These are phyloP conservation scores for Rugosomyces carneus DNA, from an alignment of 1,284 basidiomycete species.

Conservation along the genomic window DNA sequence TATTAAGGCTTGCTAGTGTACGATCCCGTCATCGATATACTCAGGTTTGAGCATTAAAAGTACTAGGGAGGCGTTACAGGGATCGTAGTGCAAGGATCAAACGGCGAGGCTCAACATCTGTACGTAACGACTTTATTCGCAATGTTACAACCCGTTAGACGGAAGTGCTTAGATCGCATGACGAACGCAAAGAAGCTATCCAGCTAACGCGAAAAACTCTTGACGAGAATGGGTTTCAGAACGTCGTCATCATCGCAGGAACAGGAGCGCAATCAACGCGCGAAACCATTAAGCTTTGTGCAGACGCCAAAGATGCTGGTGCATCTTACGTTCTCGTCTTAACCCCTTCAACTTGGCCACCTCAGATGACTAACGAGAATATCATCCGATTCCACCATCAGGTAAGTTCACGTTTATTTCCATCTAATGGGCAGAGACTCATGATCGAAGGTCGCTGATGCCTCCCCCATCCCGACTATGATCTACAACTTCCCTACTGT, in stretches of 20 bases:
- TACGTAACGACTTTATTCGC: slow-evolving; percentile 20
- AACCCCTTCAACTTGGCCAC: slow-evolving; percentile 64
- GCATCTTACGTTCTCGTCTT: slow-evolving; percentile 75
- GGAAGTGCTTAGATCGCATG: slow-evolving; percentile 29
- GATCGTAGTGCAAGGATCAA: slow-evolving; percentile 72
- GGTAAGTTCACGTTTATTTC: slow-evolving; percentile 30
- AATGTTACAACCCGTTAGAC: not conserved
- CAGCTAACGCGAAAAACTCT: slow-evolving; percentile 66
- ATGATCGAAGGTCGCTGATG: slow-evolving; percentile 64
- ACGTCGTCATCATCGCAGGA: slow-evolving; percentile 75
- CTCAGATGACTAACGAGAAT: slow-evolving; percentile 54
- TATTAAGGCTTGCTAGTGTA: slow-evolving; percentile 64
- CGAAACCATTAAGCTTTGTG: slow-evolving; percentile 77
- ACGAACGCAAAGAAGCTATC: slow-evolving; percentile 56
- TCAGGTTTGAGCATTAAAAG: slow-evolving; percentile 3
- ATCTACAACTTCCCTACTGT: slow-evolving; percentile 87
- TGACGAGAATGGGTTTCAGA: slow-evolving; percentile 63
- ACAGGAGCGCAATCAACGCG: slow-evolving; percentile 79
- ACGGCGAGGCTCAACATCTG: slow-evolving; percentile 78
- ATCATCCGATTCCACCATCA: slow-evolving; percentile 61
- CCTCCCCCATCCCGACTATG: slow-evolving; percentile 80
- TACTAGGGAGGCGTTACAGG: slow-evolving; percentile 62
- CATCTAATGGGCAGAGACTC: not conserved
- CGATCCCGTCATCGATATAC: slow-evolving; percentile 7
- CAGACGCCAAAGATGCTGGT: slow-evolving; percentile 76